A percentile compares a stretch with the other conserved stretches of the same genome.
Evolutionary conservation across 257 asterid genomes (phyloP).

Genomic region (Solanum ahanhuiri): DNA sequence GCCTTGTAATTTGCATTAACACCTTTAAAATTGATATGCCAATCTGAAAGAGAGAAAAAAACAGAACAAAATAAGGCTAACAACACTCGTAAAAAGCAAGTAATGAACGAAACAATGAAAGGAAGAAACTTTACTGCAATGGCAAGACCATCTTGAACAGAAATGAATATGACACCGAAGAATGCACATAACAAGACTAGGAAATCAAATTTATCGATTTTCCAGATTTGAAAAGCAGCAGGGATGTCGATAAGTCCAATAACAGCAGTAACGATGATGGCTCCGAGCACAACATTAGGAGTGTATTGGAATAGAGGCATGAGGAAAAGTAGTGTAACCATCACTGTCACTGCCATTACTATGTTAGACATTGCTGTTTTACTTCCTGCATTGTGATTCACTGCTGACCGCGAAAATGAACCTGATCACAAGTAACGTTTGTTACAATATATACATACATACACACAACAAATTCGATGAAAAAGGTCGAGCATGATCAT

Average conservation of each 20-base stretch:
- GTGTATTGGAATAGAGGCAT: conserved; percentile 93
- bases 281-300: conserved; percentile 73
- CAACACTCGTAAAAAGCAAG: neutral
- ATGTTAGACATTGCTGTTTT: conserved; percentile 77
- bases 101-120: neutral
- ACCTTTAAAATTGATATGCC: conserved; percentile 69
- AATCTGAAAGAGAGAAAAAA: conserved; percentile 24
- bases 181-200: conserved; percentile 61
- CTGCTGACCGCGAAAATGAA: conserved; percentile 86
- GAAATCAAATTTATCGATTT: conserved; percentile 69
- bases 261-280: conserved; percentile 80
- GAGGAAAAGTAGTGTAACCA: conserved; percentile 80
- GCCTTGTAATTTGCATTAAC: conserved; percentile 72
- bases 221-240: conserved; percentile 78
- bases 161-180: conserved; percentile 67
- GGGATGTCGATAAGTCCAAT: conserved; percentile 74
- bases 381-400: conserved; percentile 90
- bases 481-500: neutral
- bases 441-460: neutral
- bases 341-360: conserved; percentile 69
- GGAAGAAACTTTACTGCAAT: conserved; percentile 41
- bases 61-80: neutral
- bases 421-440: conserved; percentile 25
- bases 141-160: conserved; percentile 78
- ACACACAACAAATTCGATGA: neutral